Conservation (phyloP, 2,329 filamentous ascomycete genomes). For the Penicillium corylophilum region DNA sequence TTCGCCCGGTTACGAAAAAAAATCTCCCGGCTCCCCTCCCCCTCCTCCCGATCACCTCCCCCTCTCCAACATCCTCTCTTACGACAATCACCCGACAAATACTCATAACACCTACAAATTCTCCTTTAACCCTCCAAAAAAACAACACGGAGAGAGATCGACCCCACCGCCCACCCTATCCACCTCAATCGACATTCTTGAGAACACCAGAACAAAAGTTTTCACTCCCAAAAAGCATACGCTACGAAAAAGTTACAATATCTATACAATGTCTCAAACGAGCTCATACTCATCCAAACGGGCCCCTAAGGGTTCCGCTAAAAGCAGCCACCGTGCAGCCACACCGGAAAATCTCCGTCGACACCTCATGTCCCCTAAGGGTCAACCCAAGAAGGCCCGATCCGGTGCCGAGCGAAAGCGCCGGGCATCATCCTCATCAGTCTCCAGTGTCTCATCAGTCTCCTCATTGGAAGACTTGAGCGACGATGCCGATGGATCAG, state of each 20-base stretch:
- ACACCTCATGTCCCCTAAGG: slow-evolving; percentile 22
- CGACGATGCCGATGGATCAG: slow-evolving; percentile 39
- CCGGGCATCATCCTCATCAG: slow-evolving; percentile 35
- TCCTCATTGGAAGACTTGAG: slow-evolving; percentile 37
- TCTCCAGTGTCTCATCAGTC: slow-evolving; percentile 40
- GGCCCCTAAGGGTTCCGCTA: slow-evolving; percentile 26
- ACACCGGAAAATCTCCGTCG: slow-evolving; percentile 26
- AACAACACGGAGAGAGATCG: neutral
- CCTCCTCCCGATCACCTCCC: slow-evolving; percentile 2
- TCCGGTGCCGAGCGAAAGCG: slow-evolving; percentile 33
- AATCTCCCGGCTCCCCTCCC: slow-evolving; percentile 1
- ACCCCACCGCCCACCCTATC: neutral
- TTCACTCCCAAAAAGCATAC: neutral
- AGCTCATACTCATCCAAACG: slow-evolving; percentile 29
- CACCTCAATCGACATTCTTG: neutral
- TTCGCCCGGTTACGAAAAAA: slow-evolving; percentile 26
- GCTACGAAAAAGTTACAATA: neutral
- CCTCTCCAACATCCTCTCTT: neutral
- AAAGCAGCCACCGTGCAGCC: slow-evolving; percentile 23
- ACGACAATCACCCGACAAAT: slow-evolving; percentile 12
- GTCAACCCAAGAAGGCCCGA: slow-evolving; percentile 26
- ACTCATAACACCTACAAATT: neutral
- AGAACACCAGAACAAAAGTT: slow-evolving; percentile 2
- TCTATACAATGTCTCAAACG: slow-evolving; percentile 24
- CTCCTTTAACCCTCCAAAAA: neutral